These are phyloP conservation scores for Diutina siamensis DNA, from an alignment of 1,139 yeast species.

Conservation along the genomic window DNA sequence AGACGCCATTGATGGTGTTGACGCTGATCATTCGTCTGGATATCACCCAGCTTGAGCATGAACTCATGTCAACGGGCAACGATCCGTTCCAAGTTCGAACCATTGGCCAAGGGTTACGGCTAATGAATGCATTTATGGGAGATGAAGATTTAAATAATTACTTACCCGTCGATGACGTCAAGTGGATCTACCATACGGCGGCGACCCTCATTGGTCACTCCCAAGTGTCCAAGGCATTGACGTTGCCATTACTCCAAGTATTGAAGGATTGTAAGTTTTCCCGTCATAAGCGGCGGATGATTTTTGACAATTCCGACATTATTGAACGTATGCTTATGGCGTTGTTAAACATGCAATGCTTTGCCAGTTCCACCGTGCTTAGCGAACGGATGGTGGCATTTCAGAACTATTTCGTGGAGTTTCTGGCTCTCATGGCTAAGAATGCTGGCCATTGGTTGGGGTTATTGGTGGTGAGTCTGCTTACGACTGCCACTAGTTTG, in stretches of 20 bases:
- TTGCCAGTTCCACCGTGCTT: background rate
- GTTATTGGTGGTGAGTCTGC: background rate
- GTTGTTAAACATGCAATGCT: conserved; percentile 16
- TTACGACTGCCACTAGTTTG: background rate
- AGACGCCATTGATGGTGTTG: background rate
- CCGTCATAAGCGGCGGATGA: conserved; percentile 17
- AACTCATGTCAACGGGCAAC: conserved; percentile 4
- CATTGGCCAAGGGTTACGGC: conserved; percentile 29
- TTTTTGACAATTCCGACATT: conserved; percentile 21
- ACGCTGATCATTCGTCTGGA: background rate
- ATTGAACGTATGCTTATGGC: conserved; percentile 27
- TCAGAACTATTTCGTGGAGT: background rate
- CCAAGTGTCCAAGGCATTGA: conserved; percentile 24
- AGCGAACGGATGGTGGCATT: background rate
- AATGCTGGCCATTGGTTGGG: conserved; percentile 5
- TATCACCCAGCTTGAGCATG: background rate
- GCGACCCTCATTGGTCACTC: conserved; percentile 21
- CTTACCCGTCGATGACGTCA: conserved; percentile 21
- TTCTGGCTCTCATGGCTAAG: conserved; percentile 1
- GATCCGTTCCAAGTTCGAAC: conserved; percentile 31
- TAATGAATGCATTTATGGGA: conserved; percentile 21
- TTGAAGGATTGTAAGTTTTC: conserved; percentile 28
- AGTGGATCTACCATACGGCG: conserved; percentile 30
- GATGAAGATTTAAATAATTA: conserved; percentile 21
- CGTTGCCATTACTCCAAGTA: conserved; percentile 26